Evolutionary conservation across 495 filamentous ascomycete species (phyloP).

Genomic region (Hypoxylon intermedium): DNA sequence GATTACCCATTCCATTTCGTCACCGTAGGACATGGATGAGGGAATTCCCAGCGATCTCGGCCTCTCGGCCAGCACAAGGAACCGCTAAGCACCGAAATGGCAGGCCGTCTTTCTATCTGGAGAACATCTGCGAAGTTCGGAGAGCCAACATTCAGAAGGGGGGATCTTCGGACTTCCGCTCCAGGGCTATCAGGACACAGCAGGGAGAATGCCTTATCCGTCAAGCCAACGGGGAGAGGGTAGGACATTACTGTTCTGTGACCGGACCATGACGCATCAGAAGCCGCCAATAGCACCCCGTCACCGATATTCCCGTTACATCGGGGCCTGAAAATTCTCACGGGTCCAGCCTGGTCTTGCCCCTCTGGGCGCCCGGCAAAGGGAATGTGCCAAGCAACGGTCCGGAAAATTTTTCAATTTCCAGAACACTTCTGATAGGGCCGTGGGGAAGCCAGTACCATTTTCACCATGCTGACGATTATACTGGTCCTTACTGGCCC

Average conservation of each 20-base stretch:
- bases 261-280: constrained; percentile 10
- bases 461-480: constrained; percentile 18
- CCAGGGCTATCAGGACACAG: not conserved
- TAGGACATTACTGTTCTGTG: constrained; percentile 1
- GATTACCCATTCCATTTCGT: not conserved
- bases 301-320: constrained; percentile 33
- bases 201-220: not conserved
- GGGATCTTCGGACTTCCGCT: constrained; percentile 1
- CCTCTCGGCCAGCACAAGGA: constrained; percentile 15
- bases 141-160: constrained; percentile 1
- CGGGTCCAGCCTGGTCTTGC: constrained; percentile 10
- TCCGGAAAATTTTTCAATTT: constrained; percentile 18
- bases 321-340: constrained; percentile 24
- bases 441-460: constrained; percentile 2
- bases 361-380: constrained; percentile 6
- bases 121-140: constrained; percentile 23
- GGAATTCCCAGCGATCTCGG: constrained; percentile 22
- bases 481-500: constrained; percentile 11
- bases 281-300: constrained; percentile 21
- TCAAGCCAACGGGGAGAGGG: not conserved
- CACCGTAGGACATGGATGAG: constrained; percentile 3
- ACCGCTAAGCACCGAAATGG: no score
- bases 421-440: constrained; percentile 9
- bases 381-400: constrained; percentile 16
- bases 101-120: no score